A percentile compares a stretch with the other conserved stretches of the same genome.
phyloP scores from a whole-genome alignment of 768 basidiomycete genomes.

The Roridomyces roridus region DNA sequence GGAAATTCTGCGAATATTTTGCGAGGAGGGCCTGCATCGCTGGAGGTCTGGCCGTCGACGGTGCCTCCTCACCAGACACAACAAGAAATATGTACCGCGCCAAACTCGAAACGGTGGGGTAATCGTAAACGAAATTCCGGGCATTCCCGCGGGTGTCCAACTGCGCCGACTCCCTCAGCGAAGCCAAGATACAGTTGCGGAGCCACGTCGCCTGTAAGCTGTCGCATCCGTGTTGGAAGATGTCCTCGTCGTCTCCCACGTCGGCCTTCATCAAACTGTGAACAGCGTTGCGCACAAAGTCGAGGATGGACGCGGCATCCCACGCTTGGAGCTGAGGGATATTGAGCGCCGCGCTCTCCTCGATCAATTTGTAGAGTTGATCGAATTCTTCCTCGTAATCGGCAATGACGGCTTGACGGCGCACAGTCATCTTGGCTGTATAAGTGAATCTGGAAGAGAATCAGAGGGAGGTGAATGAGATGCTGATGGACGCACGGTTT shows the following conservation, averaged over 20 bases:
- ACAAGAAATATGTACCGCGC: conserved; percentile 1
- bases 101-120: conserved; percentile 39
- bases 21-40: conserved; percentile 24
- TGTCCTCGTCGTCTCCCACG: conserved; percentile 37
- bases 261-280: conserved; percentile 30
- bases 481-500: conserved; percentile 44
- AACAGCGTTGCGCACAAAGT: conserved; percentile 41
- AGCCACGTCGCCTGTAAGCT: no score
- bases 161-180: no score
- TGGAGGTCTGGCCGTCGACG: not conserved
- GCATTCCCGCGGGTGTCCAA: conserved; percentile 32
- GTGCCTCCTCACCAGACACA: conserved; percentile 1
- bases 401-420: conserved; percentile 43
- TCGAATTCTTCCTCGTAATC: conserved; percentile 45
- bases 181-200: no score
- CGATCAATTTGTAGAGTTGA: conserved; percentile 37
- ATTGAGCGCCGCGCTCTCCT: conserved; percentile 33
- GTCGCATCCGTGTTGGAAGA: no score
- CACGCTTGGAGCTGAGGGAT: conserved; percentile 33
- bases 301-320: conserved; percentile 27
- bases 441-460: conserved; percentile 22
- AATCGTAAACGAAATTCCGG: conserved; percentile 40
- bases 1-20: conserved; percentile 19
- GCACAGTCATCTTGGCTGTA: conserved; percentile 35
- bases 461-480: not conserved